These are phyloP conservation scores for Trichoderma lentiforme DNA, from an alignment of 2,329 filamentous ascomycete species.

Conservation along the genomic window DNA sequence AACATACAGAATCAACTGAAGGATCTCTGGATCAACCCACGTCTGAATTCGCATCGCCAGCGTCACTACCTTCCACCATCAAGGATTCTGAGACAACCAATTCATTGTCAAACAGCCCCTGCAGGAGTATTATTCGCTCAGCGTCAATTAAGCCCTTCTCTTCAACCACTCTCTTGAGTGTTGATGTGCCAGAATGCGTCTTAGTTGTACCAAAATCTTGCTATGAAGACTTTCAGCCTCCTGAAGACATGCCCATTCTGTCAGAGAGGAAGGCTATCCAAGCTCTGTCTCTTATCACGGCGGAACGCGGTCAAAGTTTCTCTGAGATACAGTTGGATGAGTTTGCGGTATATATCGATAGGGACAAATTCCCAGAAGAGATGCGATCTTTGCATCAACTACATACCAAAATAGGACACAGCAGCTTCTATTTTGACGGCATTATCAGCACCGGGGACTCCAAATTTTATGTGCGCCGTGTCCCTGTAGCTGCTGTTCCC, in stretches of 20 bases:
- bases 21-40: neutral
- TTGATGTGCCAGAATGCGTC: constrained; percentile 29
- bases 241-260: constrained; percentile 23
- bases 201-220: constrained; percentile 29
- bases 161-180: constrained; percentile 1
- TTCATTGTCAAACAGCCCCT: neutral
- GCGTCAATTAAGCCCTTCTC: neutral
- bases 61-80: neutral
- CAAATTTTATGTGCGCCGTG: constrained; percentile 49
- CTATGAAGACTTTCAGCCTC: constrained; percentile 33
- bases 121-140: neutral
- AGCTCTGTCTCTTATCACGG: constrained; percentile 16
- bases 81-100: neutral
- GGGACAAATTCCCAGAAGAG: constrained; percentile 40
- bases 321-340: constrained; percentile 53
- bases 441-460: constrained; percentile 45
- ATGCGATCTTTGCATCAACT: constrained; percentile 56
- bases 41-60: neutral
- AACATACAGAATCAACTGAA: neutral
- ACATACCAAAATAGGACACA: constrained; percentile 33
- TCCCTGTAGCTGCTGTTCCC: constrained; percentile 57
- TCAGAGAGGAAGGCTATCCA: constrained; percentile 23
- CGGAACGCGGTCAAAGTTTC: constrained; percentile 28
- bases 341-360: constrained; percentile 56
- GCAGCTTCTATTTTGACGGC: constrained; percentile 57